Base-by-base conservation (phyloP, 2,329 filamentous ascomycete genomes). In the Meredithiella fracta region DNA sequence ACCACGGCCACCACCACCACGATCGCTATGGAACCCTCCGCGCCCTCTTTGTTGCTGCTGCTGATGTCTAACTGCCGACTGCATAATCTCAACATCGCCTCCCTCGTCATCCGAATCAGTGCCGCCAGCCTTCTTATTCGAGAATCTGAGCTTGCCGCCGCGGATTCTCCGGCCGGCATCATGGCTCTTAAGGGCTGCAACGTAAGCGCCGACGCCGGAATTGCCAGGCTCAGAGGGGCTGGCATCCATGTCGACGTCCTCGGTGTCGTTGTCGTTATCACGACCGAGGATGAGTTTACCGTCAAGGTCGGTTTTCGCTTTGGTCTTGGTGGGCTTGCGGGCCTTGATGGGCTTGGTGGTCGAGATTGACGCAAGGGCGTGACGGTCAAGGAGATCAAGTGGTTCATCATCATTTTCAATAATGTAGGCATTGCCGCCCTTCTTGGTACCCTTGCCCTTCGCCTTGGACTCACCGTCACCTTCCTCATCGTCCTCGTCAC, bases 371-470 rank as follows among this genome's bases (percentile, higher is more conserved):
- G 88, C 91, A 44, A 98, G 78, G 7, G 90, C 88, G 65, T 83
- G 84, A 60, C 87, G 85, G 64, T 92, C 91, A 15, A 98, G 79
- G 49, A 98, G 78, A 71, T 98, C 92, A 44, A 98, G 82, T 1
- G 92, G 92, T 67, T 97, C 92, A 63, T 94, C 86, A 58, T 94
- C 88, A 59, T 94, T 86, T 71, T 97, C 91, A 59, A 95, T 79
- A 63, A 98, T 97, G 69, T 92, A 98, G 1, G 85, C 80, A 63
- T 80, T 82, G 63, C 77, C 77, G 44, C 77, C 79, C 67, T 80
- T 81, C 64, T 79, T 75, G 47, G 69, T 69, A 15, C 15, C 17
- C 26, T 47, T 31, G 26, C 38, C 5, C 26, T 51, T 47, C 59
- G 73, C 67, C 34, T 44, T 11, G 8, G 34, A 14, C 8, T 23